Evolutionary conservation across 768 basidiomycete species (phyloP), one percentile per base, ranked within the genome.

Genomic region (Phylloporus scabripes): DNA sequence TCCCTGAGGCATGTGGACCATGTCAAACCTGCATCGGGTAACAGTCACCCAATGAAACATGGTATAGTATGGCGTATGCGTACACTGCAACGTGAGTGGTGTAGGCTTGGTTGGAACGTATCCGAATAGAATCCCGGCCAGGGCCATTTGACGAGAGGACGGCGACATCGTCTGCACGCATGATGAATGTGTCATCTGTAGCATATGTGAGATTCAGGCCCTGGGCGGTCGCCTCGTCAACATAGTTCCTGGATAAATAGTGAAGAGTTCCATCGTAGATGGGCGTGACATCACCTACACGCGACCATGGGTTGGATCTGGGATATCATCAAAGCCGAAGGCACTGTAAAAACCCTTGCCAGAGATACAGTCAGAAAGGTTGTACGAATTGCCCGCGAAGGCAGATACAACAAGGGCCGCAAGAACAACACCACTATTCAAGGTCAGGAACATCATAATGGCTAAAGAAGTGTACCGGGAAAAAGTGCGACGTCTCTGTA

Each of bases 101-200:
- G 45, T 68, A 72, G 23, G 60, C 52, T 12, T 60, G 55, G 21
- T 61, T 60, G 1, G 62, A 57, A 42, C 58, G 54, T 18, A 72
- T 70, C 14, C 70, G 58, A 47, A 73, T 61, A 8, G 70, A 71
- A 46, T 73, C 64, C 20, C 72, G 59, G 38, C 70, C 70, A 1
- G 65, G 61, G 7, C 62, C 60, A 15, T 21, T 59, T 4, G 66
- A 0, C 1, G 56, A 43, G 36, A 72, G 60, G 6, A 60, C 51
- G 9, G 66, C 63, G 0, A 60, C 68, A 44, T 70, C 58, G 36
- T 72, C 72, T 14, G 70, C 68, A 5, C 70, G 71, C 60, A 72
- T 57, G 33, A 70, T 55, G 42, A 71, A 69, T 3, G 59, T 64
- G 32, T 63, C n/a, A 7, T 48, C 42, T 2, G 59, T 56, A 8